A percentile compares a stretch with the other conserved stretches of the same genome.
These are phyloP conservation scores for Leishmania tropica DNA, from an alignment of 208 protist genomes.

Conservation along the genomic window DNA sequence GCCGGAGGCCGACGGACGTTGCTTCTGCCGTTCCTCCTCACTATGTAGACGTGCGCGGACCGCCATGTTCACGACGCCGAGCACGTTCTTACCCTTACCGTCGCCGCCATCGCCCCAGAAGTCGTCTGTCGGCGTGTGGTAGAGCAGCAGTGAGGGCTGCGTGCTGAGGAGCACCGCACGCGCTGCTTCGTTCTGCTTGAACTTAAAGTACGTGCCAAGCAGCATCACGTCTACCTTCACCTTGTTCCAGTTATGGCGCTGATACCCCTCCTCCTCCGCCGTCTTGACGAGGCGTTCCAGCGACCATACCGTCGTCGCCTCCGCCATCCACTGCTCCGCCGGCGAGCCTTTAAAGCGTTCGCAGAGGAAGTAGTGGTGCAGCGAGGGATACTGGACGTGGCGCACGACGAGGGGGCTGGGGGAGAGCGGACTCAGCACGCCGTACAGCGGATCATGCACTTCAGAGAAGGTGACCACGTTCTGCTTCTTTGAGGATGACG, in stretches of 20 bases:
- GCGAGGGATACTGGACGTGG: constrained; percentile 76
- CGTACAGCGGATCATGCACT: constrained; percentile 75
- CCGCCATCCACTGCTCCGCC: constrained; percentile 49
- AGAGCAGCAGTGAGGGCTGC: constrained; percentile 62
- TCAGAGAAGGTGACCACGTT: constrained; percentile 74
- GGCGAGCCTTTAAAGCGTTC: constrained; percentile 76
- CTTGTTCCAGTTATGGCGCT: constrained; percentile 81
- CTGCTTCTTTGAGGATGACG: constrained; percentile 25
- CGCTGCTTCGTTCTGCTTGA: constrained; percentile 81
- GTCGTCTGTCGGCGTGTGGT: constrained; percentile 79
- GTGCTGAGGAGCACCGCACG: constrained; percentile 66
- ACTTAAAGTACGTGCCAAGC: constrained; percentile 89
- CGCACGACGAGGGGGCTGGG: constrained; percentile 80
- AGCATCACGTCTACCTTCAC: constrained; percentile 89
- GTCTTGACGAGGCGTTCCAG: constrained; percentile 74
- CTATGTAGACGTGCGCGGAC: constrained; percentile 53
- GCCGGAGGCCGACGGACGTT: constrained; percentile 10
- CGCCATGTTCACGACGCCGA: constrained; percentile 83
- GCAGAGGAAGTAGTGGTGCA: constrained; percentile 88
- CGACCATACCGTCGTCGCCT: constrained; percentile 74
- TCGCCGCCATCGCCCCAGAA: constrained; percentile 90
- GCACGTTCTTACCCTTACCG: constrained; percentile 81
- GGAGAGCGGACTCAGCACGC: constrained; percentile 77
- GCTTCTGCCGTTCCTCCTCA: constrained; percentile 39
- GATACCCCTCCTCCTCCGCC: constrained; percentile 58